Base-by-base conservation (phyloP, 192 early-diverging fungal species). In the Glomus cerebriforme region DNA sequence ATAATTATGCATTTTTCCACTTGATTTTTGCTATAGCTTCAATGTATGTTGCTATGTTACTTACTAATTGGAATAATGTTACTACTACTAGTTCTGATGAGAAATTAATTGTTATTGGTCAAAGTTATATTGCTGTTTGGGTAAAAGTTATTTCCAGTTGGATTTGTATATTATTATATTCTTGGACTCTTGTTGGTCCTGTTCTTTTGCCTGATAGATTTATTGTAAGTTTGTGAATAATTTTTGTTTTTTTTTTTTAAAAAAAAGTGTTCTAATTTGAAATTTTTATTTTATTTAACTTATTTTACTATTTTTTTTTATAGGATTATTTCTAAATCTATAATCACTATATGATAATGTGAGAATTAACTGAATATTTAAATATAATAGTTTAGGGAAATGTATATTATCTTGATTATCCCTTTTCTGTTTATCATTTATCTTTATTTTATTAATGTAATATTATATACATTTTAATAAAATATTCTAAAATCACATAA, bases 1-100 rank as follows among this genome's bases (percentile, higher is more conserved):
- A 96, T 83, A 96, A 88, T 84, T 96, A 97, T 83, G 84, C 94
- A 19, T 97, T 97, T 83, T 97, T 99, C 88, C 96, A 98, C 82
- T 66, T 96, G 10, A 91, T 98, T 58, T 98, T 99, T 85, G 90
- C 92, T 62, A 83, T 96, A 59, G 95, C 93, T 1, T 88, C 94
- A 39, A 97, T 96, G 93, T 99, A 99, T 79, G 90, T 96, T 22
- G 92, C 96, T 0, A 97, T 98, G 96, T 87, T 97, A 45, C 82
- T 98, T 72, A 98, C 96, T 5, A 94, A 94, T 81, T 94, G 93
- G 79, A 88, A 92, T 75, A 86, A 85, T 75, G 84, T 91, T n/a
- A 77, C 80, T 70, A 79, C 82, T 71, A 85, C 83, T 34, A 49
- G 17, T 22, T 54, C 67, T 17, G 89, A 88, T 59, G 80, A 86